Evolutionary conservation across 2,329 filamentous ascomycete species (phyloP).

Genomic region (Arthroderma sp.): DNA sequence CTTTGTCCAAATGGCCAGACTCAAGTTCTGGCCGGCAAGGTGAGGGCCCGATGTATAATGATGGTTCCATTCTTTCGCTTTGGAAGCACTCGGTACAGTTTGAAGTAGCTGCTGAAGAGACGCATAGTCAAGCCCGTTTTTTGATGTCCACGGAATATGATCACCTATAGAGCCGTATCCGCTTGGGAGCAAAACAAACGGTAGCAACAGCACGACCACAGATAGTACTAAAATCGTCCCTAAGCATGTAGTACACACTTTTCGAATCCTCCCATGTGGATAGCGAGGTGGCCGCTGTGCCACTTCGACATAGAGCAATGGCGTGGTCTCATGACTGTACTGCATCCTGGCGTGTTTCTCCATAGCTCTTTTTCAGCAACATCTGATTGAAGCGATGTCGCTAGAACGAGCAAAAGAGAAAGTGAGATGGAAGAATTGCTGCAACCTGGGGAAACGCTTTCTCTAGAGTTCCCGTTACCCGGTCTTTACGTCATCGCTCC

Average conservation of each 20-base stretch:
- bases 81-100: constrained; percentile 42
- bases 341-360: constrained; percentile 26
- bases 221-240: constrained; percentile 28
- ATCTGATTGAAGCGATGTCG: background rate
- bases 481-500: background rate
- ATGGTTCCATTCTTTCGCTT: constrained; percentile 57
- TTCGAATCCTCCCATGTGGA: constrained; percentile 33
- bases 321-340: constrained; percentile 28
- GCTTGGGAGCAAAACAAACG: constrained; percentile 28
- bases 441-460: background rate
- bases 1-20: constrained; percentile 64
- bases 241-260: constrained; percentile 32
- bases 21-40: constrained; percentile 64
- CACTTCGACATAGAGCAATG: constrained; percentile 33
- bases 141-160: constrained; percentile 36
- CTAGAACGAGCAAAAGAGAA: background rate
- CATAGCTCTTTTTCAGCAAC: constrained; percentile 17
- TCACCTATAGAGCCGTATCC: constrained; percentile 29
- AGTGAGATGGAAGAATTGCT: background rate
- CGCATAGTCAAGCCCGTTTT: constrained; percentile 40
- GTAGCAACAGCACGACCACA: constrained; percentile 32
- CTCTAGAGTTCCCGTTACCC: background rate
- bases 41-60: constrained; percentile 70
- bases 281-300: constrained; percentile 31
- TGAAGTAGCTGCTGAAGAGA: constrained; percentile 44